Evolutionary conservation across 495 filamentous ascomycete genomes (phyloP).

Genomic region (Penicillium cinerascens): DNA sequence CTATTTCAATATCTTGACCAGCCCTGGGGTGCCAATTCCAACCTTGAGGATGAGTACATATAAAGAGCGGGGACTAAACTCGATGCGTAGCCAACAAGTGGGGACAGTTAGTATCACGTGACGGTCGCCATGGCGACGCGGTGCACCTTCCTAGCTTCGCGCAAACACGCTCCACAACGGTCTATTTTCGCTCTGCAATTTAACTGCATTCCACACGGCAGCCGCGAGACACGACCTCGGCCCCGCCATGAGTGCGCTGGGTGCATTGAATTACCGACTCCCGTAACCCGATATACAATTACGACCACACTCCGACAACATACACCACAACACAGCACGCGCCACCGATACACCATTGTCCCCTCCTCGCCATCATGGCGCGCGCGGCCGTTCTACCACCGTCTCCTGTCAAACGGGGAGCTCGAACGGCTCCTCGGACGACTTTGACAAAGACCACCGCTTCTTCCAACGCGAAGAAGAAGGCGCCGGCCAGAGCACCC

Average conservation of each 20-base stretch:
- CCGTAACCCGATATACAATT: constrained; percentile 1
- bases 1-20: too few species aligned
- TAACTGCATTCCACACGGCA: constrained; percentile 3
- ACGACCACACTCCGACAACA: constrained; percentile 1
- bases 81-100: constrained; percentile 58
- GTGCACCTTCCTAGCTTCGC: background rate
- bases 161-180: constrained; percentile 16
- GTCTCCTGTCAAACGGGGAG: constrained; percentile 33
- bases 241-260: constrained; percentile 21
- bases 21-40: too few species aligned
- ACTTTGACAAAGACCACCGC: constrained; percentile 18
- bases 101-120: constrained; percentile 3
- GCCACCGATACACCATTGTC: constrained; percentile 1
- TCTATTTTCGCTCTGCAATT: constrained; percentile 16
- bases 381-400: constrained; percentile 40
- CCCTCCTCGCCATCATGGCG: constrained; percentile 28
- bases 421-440: constrained; percentile 28
- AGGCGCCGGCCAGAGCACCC: constrained; percentile 16
- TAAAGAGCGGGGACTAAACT: too few species aligned
- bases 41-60: too few species aligned
- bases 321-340: constrained; percentile 3
- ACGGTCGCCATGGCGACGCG: constrained; percentile 11
- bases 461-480: constrained; percentile 12
- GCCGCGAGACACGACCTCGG: background rate
- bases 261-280: background rate